Percentiles rank a stretch among this genome's conserved stretches.
Evolutionary conservation across 352 stramenopile genomes (phyloP).

Genomic region (Thalassiosira allenii): DNA sequence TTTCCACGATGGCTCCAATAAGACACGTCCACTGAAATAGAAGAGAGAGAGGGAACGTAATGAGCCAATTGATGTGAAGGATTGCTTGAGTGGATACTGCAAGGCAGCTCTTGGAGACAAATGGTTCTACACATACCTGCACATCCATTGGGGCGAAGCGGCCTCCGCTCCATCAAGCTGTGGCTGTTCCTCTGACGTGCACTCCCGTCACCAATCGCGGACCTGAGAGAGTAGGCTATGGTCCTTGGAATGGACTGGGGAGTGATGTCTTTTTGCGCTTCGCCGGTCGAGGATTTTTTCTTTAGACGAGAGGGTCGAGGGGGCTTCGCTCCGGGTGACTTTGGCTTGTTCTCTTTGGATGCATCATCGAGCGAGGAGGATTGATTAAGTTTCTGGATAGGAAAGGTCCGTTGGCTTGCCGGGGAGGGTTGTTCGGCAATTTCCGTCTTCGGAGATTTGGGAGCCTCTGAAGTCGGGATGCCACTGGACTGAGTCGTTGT

Average conservation of each 20-base stretch:
- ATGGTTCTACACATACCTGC: too few relatives aligned
- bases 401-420: not conserved
- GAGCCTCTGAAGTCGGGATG: slow-evolving; percentile 41
- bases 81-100: too few relatives aligned
- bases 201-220: slow-evolving; percentile 77
- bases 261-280: slow-evolving; percentile 21
- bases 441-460: too few relatives aligned
- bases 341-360: slow-evolving; percentile 3
- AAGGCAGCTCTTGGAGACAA: too few relatives aligned
- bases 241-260: slow-evolving; percentile 58
- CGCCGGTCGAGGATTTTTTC: not conserved
- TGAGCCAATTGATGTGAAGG: too few relatives aligned
- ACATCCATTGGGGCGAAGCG: slow-evolving; percentile 74
- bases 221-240: slow-evolving; percentile 74
- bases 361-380: not conserved
- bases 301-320: slow-evolving; percentile 18
- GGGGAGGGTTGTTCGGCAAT: not conserved
- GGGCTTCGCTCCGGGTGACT: not conserved
- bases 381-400: slow-evolving; percentile 18
- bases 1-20: slow-evolving; percentile 84
- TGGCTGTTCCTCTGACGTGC: slow-evolving; percentile 64
- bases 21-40: slow-evolving; percentile 76
- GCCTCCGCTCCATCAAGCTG: slow-evolving; percentile 73
- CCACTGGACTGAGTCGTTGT: slow-evolving; percentile 44
- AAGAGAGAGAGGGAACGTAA: too few relatives aligned